Evolutionary conservation across 2,329 filamentous ascomycete species (phyloP), one percentile per base, ranked within the genome.

Genomic region (Diaporthe australafricana): DNA sequence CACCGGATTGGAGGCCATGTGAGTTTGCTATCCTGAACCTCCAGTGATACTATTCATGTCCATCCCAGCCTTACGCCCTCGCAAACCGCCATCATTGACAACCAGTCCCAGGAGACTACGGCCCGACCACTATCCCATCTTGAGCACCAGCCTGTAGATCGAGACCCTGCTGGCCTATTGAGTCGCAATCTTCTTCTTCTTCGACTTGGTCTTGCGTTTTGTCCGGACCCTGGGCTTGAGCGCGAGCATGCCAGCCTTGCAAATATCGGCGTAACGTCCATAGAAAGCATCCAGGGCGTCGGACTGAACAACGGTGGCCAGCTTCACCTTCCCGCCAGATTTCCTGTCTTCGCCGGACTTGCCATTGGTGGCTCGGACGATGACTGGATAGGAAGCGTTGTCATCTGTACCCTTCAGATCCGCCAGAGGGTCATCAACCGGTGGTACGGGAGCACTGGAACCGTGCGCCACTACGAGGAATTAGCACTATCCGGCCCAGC

Each of bases 191-290:
- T 89, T 91, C 85, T 91, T 93, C 84, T 87, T 90, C 84, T 92
- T 94, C 75, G 93, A 94, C 81, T 93, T 93, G 77, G 93, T 91
- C 80, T 93, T 94, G 85, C 92, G 91, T 87, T 94, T 96, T 82
- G 93, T 97, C 79, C 95, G 89, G 83, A 98, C 96, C 76, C 96
- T 89, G 80, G 97, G 98, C 89, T 98, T 98, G 83, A 99, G 80
- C 9, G 92, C 91, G 62, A 89, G 87, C 95, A 98, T 98, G 7
- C 95, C 94, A 0, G 88, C 85, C 85, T 97, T 98, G 84, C 95
- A 98, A 3, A 95, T 88, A 76, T 98, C 96, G 27, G 95, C 95
- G 84, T 98, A 99, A 66, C 90, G 88, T 38, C 86, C 84, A 81
- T 95, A 99, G 79, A 99, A 99, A 0, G 81, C 85, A 68, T 97